Base-by-base conservation (phyloP, 2,329 filamentous ascomycete genomes). In the Sporothrix sp. region DNA sequence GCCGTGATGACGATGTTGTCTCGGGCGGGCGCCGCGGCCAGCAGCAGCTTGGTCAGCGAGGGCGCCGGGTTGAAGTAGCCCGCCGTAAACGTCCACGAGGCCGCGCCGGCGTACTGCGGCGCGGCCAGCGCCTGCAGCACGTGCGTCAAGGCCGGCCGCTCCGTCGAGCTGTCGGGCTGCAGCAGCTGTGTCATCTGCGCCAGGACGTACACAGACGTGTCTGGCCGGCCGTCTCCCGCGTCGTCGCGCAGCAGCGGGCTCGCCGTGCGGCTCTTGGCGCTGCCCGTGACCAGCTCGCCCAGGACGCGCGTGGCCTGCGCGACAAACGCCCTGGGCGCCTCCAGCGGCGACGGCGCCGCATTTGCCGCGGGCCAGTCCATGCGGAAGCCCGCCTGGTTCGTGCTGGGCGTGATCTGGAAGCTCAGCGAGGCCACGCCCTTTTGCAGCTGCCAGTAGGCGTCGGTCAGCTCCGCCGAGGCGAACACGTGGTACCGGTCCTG, bases 51-150 rank as follows among this genome's bases (percentile, higher is more conserved):
- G 2, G 87, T 90, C 18, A 97, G 78, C 4, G 83, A 81, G 0
- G 89, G 85, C 7, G 89, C 89, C 51, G 95, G 95, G 70, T 98
- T 98, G 71, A 98, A 98, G 70, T 98, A 98, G 48, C 93, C 93
- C 0, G 93, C 93, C 1, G 93, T 97, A 65, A 98, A 97, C 0
- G 88, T 93, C 93, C 93, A 98, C 13, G 81, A 84, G 0, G 85
- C 86, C 0, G 85, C 86, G 30, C 79, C 75, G 9, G 73, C 70
- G 59, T 87, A 85, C 6, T 74, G 69, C 8, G 0, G 84, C 76
- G 0, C 68, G 0, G 83, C 75, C 3, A 96, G 75, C 1, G 77
- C 78, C 38, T 76, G 76, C 3, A 97, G 75, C 35, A 97, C 77
- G 40, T 78, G 78, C 0, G 81, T 87, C 16, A 98, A 71, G 14